phyloP scores from a whole-genome alignment of 805 yeast genomes.

The Candida incommunis region DNA sequence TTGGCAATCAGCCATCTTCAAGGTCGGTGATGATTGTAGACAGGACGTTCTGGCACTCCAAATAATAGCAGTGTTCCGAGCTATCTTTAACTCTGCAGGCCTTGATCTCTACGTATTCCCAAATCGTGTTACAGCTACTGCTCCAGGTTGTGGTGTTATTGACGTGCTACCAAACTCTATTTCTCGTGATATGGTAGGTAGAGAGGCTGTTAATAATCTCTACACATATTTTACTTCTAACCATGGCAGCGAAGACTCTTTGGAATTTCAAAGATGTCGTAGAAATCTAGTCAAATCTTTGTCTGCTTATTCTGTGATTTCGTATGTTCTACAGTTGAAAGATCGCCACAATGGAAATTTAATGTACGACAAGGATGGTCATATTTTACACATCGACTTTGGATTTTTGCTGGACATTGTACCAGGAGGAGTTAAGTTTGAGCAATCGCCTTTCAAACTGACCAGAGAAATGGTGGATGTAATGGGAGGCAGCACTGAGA shows the following conservation, averaged over 20 bases:
- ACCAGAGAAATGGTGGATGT: slow-evolving; percentile 94
- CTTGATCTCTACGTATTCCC: slow-evolving; percentile 88
- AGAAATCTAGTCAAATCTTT: slow-evolving; percentile 65
- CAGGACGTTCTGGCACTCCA: slow-evolving; percentile 94
- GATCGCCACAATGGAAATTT: slow-evolving; percentile 98
- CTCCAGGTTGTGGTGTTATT: slow-evolving; percentile 98
- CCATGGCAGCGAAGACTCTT: slow-evolving; percentile 87
- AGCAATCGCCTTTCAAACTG: slow-evolving; percentile 94
- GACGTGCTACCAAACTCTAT: slow-evolving; percentile 93
- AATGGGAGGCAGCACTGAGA: slow-evolving; percentile 76
- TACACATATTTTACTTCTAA: slow-evolving; percentile 85
- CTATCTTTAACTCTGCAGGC: slow-evolving; percentile 80
- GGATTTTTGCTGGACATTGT: slow-evolving; percentile 98
- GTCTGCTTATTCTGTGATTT: slow-evolving; percentile 87
- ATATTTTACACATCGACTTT: slow-evolving; percentile 80
- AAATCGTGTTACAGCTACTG: slow-evolving; percentile 92
- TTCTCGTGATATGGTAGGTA: slow-evolving; percentile 94
- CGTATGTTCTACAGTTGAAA: slow-evolving; percentile 82
- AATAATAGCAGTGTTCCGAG: slow-evolving; percentile 77
- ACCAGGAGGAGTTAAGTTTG: slow-evolving; percentile 97
- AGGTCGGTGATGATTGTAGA: slow-evolving; percentile 98
- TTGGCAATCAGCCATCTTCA: slow-evolving; percentile 94
- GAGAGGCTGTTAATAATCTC: slow-evolving; percentile 96
- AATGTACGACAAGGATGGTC: slow-evolving; percentile 92
- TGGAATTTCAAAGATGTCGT: slow-evolving; percentile 82